Base-by-base conservation (phyloP, 75 land plant species). In the Picea sitchensis region DNA sequence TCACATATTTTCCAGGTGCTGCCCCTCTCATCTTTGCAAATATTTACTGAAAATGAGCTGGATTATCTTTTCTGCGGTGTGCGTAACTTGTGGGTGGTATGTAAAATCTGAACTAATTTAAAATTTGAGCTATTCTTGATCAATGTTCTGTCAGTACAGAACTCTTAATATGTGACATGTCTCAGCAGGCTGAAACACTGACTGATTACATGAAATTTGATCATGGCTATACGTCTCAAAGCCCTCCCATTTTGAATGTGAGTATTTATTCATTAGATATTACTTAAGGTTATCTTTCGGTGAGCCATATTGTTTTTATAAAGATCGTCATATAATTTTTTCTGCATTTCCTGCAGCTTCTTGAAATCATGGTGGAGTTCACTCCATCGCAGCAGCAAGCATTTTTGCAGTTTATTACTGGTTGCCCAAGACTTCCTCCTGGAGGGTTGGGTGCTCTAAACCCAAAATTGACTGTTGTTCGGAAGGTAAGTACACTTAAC, bases 381-480 rank as follows among this genome's bases (percentile, higher is more conserved):
- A 82, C 58, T 14, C 73, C 75, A n/a, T 17, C 32, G 13, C 72
- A 82, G 44, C 83, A 79, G 51, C 82, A 82, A 72, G 92, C 94
- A 34, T 94, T 94, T 77, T 61, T 94, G 81, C 92, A 90, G 81
- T 92, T 94, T 89, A 92, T 92, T 31, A 94, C 96, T 47, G 94
- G 96, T 30, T 89, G 92, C 11, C 96, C 96, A 56, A 80, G 93
- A 34, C 93, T 93, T 14, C 95, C 93, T 72, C 83, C 83, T 59
- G 96, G 96, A 65, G 96, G 96, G 14, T 84, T 92, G 51, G 86
- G 91, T 26, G 86, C 92, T 21, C 83, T 93, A 1, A 84, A 84
- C 63, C 95, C 93, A 26, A 91, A 93, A 61, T 72, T 93, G 65
- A 93, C 95, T 47, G 75, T 93, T 30, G 96, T 94, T 65, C 84